Evolutionary conservation across 192 early-diverging fungal species (phyloP), one percentile per base, ranked within the genome.

Genomic region (Coemansia sp.): DNA sequence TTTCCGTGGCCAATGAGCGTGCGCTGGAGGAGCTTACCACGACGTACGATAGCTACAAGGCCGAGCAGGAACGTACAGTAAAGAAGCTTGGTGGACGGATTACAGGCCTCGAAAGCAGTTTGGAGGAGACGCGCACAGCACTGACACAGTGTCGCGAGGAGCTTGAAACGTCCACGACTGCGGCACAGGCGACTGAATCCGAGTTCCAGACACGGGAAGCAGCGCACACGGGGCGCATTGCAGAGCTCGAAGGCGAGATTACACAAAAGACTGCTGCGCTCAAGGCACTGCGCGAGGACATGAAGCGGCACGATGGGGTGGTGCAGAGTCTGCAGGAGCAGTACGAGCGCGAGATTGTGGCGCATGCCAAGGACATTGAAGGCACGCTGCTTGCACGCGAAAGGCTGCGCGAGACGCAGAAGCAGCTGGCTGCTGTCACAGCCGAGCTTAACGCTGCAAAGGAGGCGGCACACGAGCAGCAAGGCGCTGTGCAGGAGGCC

Each of bases 31-130:
- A 89, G 71, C 74, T 91, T 51, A 85, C 86, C 33, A 67, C 78
- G 2, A 85, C 89, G 0, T 92, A 89, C 71, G 92, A 93, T 64
- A 70, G 78, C 51, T 92, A 87, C 71, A 87, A 87, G 67, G 74
- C 69, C 21, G 82, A 84, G 55, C 86, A 82, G 50, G 85, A 86
- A 22, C 42, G 61, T 9, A 59, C 71, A 27, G 36, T 68, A 21
- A 67, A 57, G 8, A 71, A 78, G 55, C 78, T 71, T 31, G 20
- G 51, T 19, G 50, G 74, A 14, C 64, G 64, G 5, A 66, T 75
- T 39, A 63, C 58, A 9, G 59, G 65, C 27, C 72, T 84, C 2
- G 85, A 81, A 57, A 17, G 36, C 17, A 61, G 57, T 30, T 56
- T 82, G 27, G 62, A 63, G 8, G 61, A 54, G 5, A 64, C 73